Base-by-base conservation (phyloP, 2,329 filamentous ascomycete species). In the Septoria linicola region DNA sequence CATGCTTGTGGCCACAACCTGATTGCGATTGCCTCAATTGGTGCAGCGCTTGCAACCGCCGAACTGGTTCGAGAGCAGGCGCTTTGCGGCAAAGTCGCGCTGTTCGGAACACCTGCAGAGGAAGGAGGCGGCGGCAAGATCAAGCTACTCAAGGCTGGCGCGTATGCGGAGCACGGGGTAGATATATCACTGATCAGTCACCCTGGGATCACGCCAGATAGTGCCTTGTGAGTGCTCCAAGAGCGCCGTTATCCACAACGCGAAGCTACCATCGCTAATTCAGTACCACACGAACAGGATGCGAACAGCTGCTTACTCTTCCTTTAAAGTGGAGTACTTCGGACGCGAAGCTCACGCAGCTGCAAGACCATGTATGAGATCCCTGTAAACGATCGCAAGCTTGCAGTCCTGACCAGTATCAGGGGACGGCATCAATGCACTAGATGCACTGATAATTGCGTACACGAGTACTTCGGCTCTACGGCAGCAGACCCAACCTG, bases 301-400 rank as follows among this genome's bases (percentile, higher is more conserved):
- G 51, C 71, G 75, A 2, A 82, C 79, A 0, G 73, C 76, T 3
- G 79, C 79, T 4, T 81, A 76, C 57, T 61, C 68, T 3, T 68
- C 70, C 35, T 40, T 58, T 44, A 72, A 71, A 16, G 78, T 77
- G 0, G 75, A 76, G 13, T 83, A 80, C 55, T 72, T 73, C 71
- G 68, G 68, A 31, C 64, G 63, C 52, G 68, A 66, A 51, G 65
- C 67, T 10, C 68, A 70, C 43, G 70, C 70, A 2, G 68, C 70
- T 8, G 69, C 68, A 2, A 36, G 42, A 10, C 58, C 58, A 19
- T 59, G 43, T 34, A 19, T 20, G 41, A 11, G 19, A 13, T 14
- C 7, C 11, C 11, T 34, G 27, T 31, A 11, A 19, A 10, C 4
- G 13, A 14, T 34, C 14, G 41, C 14, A 34, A 43, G 23, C 14